These are phyloP conservation scores for Neckera pumila DNA, from an alignment of 225 moss, liverwort and hornwort genomes.

Conservation along the genomic window DNA sequence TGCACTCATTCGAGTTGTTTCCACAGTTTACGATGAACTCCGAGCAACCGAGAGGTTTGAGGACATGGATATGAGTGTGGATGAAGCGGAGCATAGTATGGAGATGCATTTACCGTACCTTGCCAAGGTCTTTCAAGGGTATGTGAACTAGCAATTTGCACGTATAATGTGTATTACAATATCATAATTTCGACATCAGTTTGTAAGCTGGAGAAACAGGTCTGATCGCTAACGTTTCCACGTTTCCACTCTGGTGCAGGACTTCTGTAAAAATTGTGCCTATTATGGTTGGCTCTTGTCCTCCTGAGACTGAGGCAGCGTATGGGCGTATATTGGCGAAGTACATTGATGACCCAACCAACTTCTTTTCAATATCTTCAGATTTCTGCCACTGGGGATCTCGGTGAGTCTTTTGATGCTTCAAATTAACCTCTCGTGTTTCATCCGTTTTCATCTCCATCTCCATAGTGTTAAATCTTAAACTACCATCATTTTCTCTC, in stretches of 20 bases:
- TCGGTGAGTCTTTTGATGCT: conserved; percentile 27
- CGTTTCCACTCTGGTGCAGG: conserved; percentile 13
- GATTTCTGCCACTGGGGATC: conserved; percentile 98
- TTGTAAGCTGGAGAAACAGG: background rate
- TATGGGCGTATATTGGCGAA: conserved; percentile 83
- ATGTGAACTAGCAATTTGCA: background rate
- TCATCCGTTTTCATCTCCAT: background rate
- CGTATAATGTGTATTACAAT: background rate
- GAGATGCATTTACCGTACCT: conserved; percentile 97
- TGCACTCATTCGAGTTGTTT: background rate
- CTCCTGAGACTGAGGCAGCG: conserved; percentile 53
- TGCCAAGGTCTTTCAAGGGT: conserved; percentile 86
- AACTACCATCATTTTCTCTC: background rate
- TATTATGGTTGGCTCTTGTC: conserved; percentile 75
- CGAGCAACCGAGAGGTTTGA: conserved; percentile 76
- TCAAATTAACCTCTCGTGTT: background rate
- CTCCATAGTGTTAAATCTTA: background rate
- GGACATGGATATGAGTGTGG: conserved; percentile 78
- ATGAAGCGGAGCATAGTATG: conserved; percentile 96
- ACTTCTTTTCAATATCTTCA: conserved; percentile 88
- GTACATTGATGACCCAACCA: conserved; percentile 78
- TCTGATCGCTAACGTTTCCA: background rate
- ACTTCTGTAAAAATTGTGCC: conserved; percentile 82
- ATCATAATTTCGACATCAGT: background rate
- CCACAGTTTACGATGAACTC: conserved; percentile 82